These are phyloP conservation scores for Phialocephala sp. DNA, from an alignment of 2,329 filamentous ascomycete species.

Conservation along the genomic window DNA sequence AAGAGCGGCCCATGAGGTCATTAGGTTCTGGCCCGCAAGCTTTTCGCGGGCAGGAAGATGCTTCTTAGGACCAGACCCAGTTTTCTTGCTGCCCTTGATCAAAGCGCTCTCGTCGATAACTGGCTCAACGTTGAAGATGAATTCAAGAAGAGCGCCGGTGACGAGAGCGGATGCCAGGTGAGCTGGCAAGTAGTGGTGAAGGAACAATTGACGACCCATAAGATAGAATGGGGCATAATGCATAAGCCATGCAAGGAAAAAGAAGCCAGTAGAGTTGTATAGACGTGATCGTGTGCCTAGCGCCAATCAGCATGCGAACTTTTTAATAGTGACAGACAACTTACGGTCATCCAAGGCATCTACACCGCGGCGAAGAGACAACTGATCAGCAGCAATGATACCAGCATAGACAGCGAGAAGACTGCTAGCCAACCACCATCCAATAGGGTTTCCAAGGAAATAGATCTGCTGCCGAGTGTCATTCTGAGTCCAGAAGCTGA, in stretches of 20 bases:
- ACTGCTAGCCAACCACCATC: conserved; percentile 96
- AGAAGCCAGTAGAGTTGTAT: conserved; percentile 98
- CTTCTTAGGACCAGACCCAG: conserved; percentile 52
- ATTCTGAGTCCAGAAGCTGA: conserved; percentile 99
- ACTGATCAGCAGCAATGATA: conserved; percentile 89
- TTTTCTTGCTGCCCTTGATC: conserved; percentile 54
- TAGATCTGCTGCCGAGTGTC: conserved; percentile 97
- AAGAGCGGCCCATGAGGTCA: conserved; percentile 80
- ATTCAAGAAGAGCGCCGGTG: conserved; percentile 89
- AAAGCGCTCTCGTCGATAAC: conserved; percentile 58
- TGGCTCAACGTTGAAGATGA: conserved; percentile 92
- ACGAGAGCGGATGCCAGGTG: conserved; percentile 91
- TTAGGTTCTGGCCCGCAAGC: conserved; percentile 77
- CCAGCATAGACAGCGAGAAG: conserved; percentile 92
- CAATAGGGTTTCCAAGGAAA: conserved; percentile 94
- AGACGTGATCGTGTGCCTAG: conserved; percentile 86
- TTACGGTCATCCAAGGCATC: conserved; percentile 93
- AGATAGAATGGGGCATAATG: conserved; percentile 98
- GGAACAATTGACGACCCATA: conserved; percentile 97
- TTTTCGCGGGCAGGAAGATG: conserved; percentile 83
- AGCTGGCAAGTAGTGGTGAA: conserved; percentile 96
- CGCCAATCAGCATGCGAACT: conserved; percentile 40
- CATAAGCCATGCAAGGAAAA: conserved; percentile 97
- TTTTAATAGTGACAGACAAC: conserved; percentile 47
- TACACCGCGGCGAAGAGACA: conserved; percentile 89